Percentiles rank a stretch among this genome's conserved stretches.
These are phyloP conservation scores for Phyllosticta citrichinensis DNA, from an alignment of 2,329 filamentous ascomycete genomes.

Conservation along the genomic window DNA sequence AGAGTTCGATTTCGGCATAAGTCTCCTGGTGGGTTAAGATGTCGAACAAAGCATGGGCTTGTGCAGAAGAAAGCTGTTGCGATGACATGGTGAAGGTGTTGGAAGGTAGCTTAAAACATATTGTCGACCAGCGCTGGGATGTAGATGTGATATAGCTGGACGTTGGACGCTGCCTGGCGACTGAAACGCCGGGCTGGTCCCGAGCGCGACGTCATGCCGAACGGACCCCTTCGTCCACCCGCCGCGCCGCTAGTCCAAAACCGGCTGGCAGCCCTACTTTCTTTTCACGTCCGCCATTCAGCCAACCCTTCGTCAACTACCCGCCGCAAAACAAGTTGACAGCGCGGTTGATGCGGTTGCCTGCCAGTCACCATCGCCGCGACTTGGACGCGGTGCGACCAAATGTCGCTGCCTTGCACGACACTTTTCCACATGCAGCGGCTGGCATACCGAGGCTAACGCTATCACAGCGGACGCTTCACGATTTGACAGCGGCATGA, in stretches of 20 bases:
- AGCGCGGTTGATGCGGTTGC: not conserved
- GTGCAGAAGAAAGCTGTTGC: constrained; percentile 31
- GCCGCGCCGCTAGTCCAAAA: not conserved
- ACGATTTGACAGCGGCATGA: not conserved
- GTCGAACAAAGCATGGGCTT: constrained; percentile 44
- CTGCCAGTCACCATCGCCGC: not conserved
- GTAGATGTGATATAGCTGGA: not conserved
- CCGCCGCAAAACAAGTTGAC: not conserved
- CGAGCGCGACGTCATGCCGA: not conserved
- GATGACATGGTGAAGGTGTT: not conserved
- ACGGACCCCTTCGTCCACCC: not conserved
- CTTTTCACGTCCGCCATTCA: not conserved
- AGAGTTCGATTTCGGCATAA: constrained; percentile 59
- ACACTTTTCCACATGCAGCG: not conserved
- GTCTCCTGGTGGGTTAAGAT: constrained; percentile 45
- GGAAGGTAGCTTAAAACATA: not conserved
- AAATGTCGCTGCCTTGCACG: not conserved
- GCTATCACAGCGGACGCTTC: not conserved
- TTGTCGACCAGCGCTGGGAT: not conserved
- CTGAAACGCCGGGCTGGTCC: not conserved
- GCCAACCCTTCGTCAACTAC: not conserved
- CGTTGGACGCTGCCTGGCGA: not conserved
- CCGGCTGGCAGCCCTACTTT: not conserved
- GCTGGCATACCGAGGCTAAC: not conserved
- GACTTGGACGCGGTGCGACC: not conserved